Evolutionary conservation across 2,329 filamentous ascomycete genomes (phyloP), one percentile per base, ranked within the genome.

Genomic region (Fusarium fracticaudum): DNA sequence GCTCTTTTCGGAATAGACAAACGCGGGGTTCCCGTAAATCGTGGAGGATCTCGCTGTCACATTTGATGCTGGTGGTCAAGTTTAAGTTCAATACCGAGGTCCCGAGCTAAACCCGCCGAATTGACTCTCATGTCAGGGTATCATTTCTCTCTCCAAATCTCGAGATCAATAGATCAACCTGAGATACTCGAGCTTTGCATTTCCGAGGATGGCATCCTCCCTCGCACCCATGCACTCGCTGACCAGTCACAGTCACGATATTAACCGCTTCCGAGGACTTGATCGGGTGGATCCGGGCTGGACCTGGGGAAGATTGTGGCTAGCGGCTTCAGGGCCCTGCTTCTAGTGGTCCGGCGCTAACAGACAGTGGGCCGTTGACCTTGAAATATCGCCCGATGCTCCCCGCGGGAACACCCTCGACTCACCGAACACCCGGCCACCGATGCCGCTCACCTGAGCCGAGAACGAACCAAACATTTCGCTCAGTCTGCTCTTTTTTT

Each of bases 251-350:
- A 44, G 9, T 41, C 50, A 40, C 48, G 48, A 55, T 43, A 53
- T 64, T 65, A 54, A 68, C 71, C 59, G 55, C 54, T n/a, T 60
- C 59, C 51, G 59, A 67, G 71, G 67, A 61, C 50, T 41, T 26
- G 31, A 64, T 74, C 71, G 71, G 71, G 71, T 72, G 71, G 71
- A 74, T 63, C 67, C 71, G 71, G 71, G 71, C 71, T 72, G 71
- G 62, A 72, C 69, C 71, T 65, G 71, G 71, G 71, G 68, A 68
- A 67, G 24, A 35, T 11, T 67, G 26, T 43, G 47, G 47, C 55
- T 74, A 69, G 71, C 67, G 71, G 60, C 22, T 37, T 60, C 61
- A 67, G 60, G 58, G 37, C 43, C 67, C 57, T 47, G 37, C 53
- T 74, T 74, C 64, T 74, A 74, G 71, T 74, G 71, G 71, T 63